Conservation (phyloP, 73 alveolate genomes). For the Paramecium sexaurelia region DNA sequence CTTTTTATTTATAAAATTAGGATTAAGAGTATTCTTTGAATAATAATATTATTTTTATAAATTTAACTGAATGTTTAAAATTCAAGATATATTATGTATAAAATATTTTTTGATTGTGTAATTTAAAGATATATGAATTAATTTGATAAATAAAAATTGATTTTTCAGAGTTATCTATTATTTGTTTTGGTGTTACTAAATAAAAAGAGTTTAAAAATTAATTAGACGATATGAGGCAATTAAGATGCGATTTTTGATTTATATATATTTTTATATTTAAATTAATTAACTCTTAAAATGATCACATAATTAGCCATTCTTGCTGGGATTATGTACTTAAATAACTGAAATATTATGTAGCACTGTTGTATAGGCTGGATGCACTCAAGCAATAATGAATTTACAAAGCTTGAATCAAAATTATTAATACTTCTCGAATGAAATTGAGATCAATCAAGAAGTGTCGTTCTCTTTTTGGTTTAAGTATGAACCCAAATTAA, state of each 20-base stretch:
- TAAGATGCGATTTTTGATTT: neutral
- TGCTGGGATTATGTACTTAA: neutral
- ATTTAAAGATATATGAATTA: neutral
- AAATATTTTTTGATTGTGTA: neutral
- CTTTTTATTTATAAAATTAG: too few relatives aligned
- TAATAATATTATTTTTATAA: neutral
- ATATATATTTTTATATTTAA: neutral
- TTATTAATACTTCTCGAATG: neutral
- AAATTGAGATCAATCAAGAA: neutral
- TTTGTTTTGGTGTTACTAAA: neutral
- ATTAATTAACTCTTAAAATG: neutral
- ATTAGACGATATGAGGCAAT: neutral
- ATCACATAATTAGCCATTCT: neutral
- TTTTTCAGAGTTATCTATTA: neutral
- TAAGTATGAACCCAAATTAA: neutral
- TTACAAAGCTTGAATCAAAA: neutral
- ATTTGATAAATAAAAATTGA: neutral
- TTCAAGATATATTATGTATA: conserved; percentile 8
- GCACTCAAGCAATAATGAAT: neutral
- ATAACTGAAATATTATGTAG: neutral
- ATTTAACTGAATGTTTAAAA: neutral
- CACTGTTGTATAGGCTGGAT: neutral
- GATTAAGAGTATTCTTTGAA: neutral
- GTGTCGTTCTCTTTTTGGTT: neutral
- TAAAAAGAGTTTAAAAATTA: neutral